phyloP scores from a whole-genome alignment of 2,329 filamentous ascomycete species.

The Knufia fluminis region DNA sequence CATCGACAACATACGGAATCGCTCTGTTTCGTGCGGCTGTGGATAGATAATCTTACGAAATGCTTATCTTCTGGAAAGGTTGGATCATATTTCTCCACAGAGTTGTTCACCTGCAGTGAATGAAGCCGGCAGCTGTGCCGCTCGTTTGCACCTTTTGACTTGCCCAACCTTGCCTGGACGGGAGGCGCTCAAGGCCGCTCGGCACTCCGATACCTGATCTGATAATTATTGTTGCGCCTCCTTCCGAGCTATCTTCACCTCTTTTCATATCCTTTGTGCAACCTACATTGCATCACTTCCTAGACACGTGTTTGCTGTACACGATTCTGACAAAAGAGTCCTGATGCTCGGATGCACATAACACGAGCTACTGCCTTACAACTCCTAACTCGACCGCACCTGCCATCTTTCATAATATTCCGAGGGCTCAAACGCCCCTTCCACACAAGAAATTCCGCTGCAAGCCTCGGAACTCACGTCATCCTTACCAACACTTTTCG shows the following conservation, averaged over 20 bases:
- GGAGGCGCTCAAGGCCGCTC: not conserved
- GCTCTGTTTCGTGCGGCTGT: too few relatives aligned
- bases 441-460: not conserved
- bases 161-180: not conserved
- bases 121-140: not conserved
- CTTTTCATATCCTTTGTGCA: not conserved
- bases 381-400: not conserved
- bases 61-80: not conserved
- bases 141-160: not conserved
- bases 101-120: not conserved
- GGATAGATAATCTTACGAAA: too few relatives aligned
- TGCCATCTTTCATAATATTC: not conserved
- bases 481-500: conserved; percentile 9
- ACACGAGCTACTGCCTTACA: not conserved
- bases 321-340: not conserved
- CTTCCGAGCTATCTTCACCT: not conserved
- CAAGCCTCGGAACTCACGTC: not conserved
- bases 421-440: not conserved
- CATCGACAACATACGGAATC: too few relatives aligned
- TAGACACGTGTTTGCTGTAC: not conserved
- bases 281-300: not conserved
- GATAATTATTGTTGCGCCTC: not conserved
- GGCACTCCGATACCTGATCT: not conserved
- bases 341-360: conserved; percentile 3
- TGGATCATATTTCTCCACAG: not conserved